Evolutionary conservation across 305 asterid species (phyloP).

Genomic region (Striga hermonthica): DNA sequence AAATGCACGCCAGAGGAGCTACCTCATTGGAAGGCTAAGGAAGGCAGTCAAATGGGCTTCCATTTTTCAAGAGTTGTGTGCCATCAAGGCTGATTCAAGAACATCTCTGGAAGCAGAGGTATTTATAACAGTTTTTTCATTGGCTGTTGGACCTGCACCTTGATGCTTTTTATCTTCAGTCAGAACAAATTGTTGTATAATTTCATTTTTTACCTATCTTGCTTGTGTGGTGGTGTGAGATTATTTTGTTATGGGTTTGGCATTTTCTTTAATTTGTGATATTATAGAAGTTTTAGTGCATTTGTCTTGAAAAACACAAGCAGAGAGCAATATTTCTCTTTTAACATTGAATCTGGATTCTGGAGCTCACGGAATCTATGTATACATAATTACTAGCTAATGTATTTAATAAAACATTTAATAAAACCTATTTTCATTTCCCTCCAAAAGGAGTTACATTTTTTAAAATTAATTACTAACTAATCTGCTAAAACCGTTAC

Average conservation of each 20-base stretch:
- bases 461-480: too few relatives aligned
- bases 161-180: neutral
- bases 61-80: constrained; percentile 72
- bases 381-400: too few relatives aligned
- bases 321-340: neutral
- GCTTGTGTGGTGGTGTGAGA: constrained; percentile 14
- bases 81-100: constrained; percentile 84
- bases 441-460: too few relatives aligned
- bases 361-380: neutral
- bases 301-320: neutral
- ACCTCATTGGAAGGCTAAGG: constrained; percentile 89
- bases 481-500: too few relatives aligned
- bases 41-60: constrained; percentile 94
- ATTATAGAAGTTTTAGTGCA: constrained; percentile 5
- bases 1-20: constrained; percentile 83
- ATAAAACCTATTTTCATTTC: too few relatives aligned
- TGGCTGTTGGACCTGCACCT: constrained; percentile 19
- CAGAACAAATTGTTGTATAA: neutral
- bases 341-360: neutral
- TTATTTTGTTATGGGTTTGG: constrained; percentile 15
- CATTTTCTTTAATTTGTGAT: constrained; percentile 2
- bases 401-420: too few relatives aligned
- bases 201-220: neutral
- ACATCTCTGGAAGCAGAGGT: constrained; percentile 98
- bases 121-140: constrained; percentile 24